Evolutionary conservation across 305 asterid species (phyloP), one percentile per base, ranked within the genome.

Genomic region (Withania somnifera): DNA sequence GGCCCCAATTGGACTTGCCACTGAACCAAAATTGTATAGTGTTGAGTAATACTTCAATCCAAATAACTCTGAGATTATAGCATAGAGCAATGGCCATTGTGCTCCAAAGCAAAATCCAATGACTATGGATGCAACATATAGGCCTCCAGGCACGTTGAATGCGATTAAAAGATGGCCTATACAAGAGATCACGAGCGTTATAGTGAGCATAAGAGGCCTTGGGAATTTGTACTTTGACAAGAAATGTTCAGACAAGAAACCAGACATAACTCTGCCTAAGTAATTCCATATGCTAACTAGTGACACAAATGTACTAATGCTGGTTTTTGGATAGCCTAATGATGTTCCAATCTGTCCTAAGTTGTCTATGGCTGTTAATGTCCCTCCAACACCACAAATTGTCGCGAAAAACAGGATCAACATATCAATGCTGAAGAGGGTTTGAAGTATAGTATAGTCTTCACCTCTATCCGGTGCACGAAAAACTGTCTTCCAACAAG

Each of bases 211-310:
- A 0, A 92, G 75, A 0, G 97, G 89, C 38, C 98, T 82, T 3
- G 98, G 97, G 60, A 94, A 89, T 19, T 84, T 88, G 81, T 90
- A 94, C 69, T 91, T 92, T 6, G 81, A 83, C 36, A 94, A 58
- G 73, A 90, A 73, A 54, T 92, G 89, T 30, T 94, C 98, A 0
- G 97, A 92, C 0, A 86, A 24, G 57, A 92, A 94, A 1, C 98
- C 97, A 6, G 97, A 81, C 1, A 88, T 92, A 0, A 94, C 98
- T 36, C 97, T 51, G 1, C 98, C 97, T 0, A 90, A 85, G 60
- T 94, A 94, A 54, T 94, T 94, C 98, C 97, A 94, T 78, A 92
- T 94, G 83, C 98, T 94, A 0, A 94, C 98, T 0, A 94, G 89
- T 0, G 98, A 91, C 0, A 94, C 97, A 20, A 94, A 94, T 9